These are phyloP conservation scores for Cicer pinnatifidum DNA, from an alignment of 306 rosid genomes.

Conservation along the genomic window DNA sequence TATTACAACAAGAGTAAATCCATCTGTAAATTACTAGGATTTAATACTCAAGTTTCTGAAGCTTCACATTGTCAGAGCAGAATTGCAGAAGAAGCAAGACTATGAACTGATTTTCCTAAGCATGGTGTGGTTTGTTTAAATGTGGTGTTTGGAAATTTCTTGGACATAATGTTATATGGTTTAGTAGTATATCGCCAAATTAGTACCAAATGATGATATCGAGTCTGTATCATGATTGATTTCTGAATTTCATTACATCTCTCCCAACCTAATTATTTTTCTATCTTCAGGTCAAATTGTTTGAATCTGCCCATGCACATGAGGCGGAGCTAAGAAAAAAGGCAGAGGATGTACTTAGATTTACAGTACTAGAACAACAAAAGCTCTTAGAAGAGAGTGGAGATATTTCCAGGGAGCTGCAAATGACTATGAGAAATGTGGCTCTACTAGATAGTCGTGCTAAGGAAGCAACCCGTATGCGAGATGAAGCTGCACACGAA, in stretches of 20 bases:
- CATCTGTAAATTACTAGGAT: constrained; percentile 27
- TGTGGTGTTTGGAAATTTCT: constrained; percentile 14
- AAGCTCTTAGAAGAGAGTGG: constrained; percentile 55
- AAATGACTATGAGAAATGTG: constrained; percentile 67
- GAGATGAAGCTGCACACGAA: constrained; percentile 67
- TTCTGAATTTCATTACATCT: constrained; percentile 31
- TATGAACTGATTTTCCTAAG: neutral
- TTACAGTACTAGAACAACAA: constrained; percentile 59
- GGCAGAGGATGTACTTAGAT: constrained; percentile 61
- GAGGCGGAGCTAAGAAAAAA: constrained; percentile 65
- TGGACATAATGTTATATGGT: neutral
- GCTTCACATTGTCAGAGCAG: constrained; percentile 13
- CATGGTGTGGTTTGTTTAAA: neutral
- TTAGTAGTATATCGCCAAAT: constrained; percentile 5
- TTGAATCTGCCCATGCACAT: constrained; percentile 54
- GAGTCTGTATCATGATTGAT: constrained; percentile 2
- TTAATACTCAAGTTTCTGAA: constrained; percentile 14
- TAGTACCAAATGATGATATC: constrained; percentile 25
- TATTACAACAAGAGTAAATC: constrained; percentile 33
- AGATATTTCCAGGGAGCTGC: constrained; percentile 52
- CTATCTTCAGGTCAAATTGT: constrained; percentile 56
- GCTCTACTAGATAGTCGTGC: constrained; percentile 66
- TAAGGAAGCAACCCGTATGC: constrained; percentile 67
- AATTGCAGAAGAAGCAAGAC: constrained; percentile 17
- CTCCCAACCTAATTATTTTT: constrained; percentile 16